phyloP scores from a whole-genome alignment of 768 basidiomycete genomes.

The Mycena rebaudengoi region DNA sequence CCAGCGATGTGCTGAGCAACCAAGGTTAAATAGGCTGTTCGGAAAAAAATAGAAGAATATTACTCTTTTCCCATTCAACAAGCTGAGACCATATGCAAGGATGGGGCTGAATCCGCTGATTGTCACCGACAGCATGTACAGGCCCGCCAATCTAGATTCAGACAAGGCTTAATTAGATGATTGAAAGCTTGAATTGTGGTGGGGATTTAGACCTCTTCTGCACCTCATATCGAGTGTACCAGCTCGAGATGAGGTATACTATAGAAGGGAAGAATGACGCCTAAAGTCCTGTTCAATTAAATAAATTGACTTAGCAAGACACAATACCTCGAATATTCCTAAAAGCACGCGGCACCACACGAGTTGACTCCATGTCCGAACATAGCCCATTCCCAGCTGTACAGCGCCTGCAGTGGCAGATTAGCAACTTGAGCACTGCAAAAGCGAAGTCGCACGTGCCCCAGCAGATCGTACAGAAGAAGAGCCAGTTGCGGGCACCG shows the following conservation, averaged over 20 bases:
- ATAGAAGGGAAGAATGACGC: slow-evolving; percentile 56
- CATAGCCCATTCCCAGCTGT: slow-evolving; percentile 56
- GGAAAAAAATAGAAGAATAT: neutral
- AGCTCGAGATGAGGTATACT: slow-evolving; percentile 56
- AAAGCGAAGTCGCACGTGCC: slow-evolving; percentile 20
- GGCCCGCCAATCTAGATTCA: slow-evolving; percentile 44
- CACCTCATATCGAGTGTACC: slow-evolving; percentile 53
- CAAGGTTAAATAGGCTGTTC: neutral
- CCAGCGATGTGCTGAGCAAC: slow-evolving; percentile 40
- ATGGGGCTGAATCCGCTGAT: slow-evolving; percentile 53
- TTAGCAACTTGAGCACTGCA: neutral
- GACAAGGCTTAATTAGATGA: neutral
- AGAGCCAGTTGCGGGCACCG: slow-evolving; percentile 54
- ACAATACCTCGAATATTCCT: slow-evolving; percentile 48
- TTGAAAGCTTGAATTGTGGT: neutral
- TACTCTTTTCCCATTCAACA: slow-evolving; percentile 48
- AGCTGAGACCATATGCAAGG: slow-evolving; percentile 51
- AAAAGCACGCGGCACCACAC: slow-evolving; percentile 53
- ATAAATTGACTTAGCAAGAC: too few relatives aligned
- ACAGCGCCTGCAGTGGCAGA: slow-evolving; percentile 44
- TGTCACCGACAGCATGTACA: slow-evolving; percentile 51
- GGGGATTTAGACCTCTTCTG: slow-evolving; percentile 42
- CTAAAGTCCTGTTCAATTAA: too few relatives aligned
- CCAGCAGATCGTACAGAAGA: slow-evolving; percentile 52
- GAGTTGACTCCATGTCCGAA: slow-evolving; percentile 49